These are phyloP conservation scores for Bjerkandera adusta DNA, from an alignment of 1,284 basidiomycete genomes.

Conservation along the genomic window DNA sequence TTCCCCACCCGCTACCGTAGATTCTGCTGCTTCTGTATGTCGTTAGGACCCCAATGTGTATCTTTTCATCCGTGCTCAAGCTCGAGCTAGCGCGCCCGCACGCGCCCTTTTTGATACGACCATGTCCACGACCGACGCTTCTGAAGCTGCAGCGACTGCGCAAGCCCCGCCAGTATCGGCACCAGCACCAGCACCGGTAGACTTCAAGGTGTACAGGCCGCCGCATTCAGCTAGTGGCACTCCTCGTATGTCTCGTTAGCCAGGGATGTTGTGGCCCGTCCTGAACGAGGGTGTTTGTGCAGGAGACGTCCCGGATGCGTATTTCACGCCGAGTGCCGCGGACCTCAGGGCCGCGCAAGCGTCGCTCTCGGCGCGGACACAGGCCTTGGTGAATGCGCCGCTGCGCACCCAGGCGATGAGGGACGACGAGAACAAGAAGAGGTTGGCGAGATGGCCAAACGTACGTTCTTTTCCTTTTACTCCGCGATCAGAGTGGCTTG, in stretches of 20 bases:
- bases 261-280: background rate
- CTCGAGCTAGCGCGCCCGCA: too few relatives aligned
- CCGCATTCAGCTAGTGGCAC: constrained; percentile 7
- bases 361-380: constrained; percentile 56
- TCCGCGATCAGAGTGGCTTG: constrained; percentile 1
- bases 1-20: background rate
- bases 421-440: constrained; percentile 62
- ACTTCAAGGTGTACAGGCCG: constrained; percentile 17
- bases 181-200: background rate
- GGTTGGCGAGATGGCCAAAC: constrained; percentile 67
- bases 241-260: constrained; percentile 4
- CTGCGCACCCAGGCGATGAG: constrained; percentile 68
- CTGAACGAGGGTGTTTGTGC: constrained; percentile 1
- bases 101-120: too few relatives aligned
- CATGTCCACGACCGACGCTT: constrained; percentile 6
- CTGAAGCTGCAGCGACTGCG: background rate
- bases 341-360: constrained; percentile 75
- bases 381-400: constrained; percentile 74
- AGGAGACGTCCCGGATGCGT: constrained; percentile 61
- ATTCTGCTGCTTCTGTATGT: too few relatives aligned
- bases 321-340: constrained; percentile 70
- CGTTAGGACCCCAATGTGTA: too few relatives aligned
- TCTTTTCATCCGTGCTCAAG: too few relatives aligned
- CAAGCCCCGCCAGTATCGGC: background rate
- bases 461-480: constrained; percentile 39